Evolutionary conservation across 129 eudicot genomes (phyloP).

Genomic region (Flaveria brownii): DNA sequence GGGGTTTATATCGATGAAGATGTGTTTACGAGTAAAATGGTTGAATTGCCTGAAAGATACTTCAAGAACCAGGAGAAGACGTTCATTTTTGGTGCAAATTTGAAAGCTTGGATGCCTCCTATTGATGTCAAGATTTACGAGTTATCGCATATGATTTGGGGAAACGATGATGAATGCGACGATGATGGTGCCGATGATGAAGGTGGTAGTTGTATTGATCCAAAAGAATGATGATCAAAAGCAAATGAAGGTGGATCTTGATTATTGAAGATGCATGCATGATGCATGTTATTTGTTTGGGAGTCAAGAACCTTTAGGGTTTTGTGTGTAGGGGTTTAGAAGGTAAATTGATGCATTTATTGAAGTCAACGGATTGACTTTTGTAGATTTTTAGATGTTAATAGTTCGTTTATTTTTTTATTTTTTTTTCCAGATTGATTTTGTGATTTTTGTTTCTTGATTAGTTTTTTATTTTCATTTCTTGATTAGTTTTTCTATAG

Average conservation of each 20-base stretch:
- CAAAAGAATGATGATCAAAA: background rate
- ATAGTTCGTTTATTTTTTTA: background rate
- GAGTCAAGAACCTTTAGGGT: constrained; percentile 10
- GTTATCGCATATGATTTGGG: constrained; percentile 12
- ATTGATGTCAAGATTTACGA: background rate
- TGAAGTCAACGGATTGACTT: constrained; percentile 13
- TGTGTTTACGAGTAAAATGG: constrained; percentile 11
- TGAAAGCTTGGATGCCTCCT: constrained; percentile 5
- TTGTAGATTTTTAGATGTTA: background rate
- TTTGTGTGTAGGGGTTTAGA: background rate
- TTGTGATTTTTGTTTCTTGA: background rate
- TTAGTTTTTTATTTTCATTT: background rate
- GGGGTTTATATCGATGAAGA: constrained; percentile 10
- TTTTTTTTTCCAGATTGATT: background rate
- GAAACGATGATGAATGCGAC: background rate
- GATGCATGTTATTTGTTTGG: background rate
- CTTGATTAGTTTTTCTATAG: background rate
- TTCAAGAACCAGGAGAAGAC: constrained; percentile 3
- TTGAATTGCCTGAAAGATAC: constrained; percentile 16
- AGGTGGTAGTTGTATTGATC: background rate
- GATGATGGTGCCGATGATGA: background rate
- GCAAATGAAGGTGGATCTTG: background rate
- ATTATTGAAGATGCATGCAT: background rate
- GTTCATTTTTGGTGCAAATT: background rate
- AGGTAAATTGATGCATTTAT: background rate